phyloP scores from a whole-genome alignment of 495 filamentous ascomycete species.

The Talaromyces thailandensis region DNA sequence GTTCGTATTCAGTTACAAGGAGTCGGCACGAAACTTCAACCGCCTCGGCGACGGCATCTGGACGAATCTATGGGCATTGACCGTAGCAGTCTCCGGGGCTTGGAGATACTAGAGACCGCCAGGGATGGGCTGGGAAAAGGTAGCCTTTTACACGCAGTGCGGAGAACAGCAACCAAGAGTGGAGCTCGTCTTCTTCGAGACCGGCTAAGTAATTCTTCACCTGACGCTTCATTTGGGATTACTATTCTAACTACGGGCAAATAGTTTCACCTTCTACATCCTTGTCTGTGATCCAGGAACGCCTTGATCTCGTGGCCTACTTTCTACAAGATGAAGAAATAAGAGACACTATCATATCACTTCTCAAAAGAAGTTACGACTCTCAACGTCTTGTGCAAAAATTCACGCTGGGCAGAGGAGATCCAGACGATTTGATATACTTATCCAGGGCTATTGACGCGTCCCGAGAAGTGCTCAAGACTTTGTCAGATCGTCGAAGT shows the following conservation, averaged over 20 bases:
- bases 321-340: conserved; percentile 56
- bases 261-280: conserved; percentile 76
- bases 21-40: conserved; percentile 74
- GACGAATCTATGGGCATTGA: conserved; percentile 84
- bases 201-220: conserved; percentile 57
- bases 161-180: conserved; percentile 82
- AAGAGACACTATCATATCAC: conserved; percentile 52
- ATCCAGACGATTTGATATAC: conserved; percentile 82
- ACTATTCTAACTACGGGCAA: conserved; percentile 8
- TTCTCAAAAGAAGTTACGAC: conserved; percentile 75
- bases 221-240: background rate
- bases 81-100: conserved; percentile 75
- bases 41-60: conserved; percentile 61
- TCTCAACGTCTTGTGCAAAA: conserved; percentile 86
- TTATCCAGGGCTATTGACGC: conserved; percentile 75
- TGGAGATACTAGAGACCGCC: conserved; percentile 82
- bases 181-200: conserved; percentile 74
- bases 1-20: conserved; percentile 70
- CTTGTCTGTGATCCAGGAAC: conserved; percentile 63
- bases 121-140: conserved; percentile 66
- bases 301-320: conserved; percentile 72
- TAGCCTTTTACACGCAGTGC: conserved; percentile 80
- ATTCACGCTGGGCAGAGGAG: conserved; percentile 84
- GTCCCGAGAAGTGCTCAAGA: conserved; percentile 56
- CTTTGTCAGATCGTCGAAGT: conserved; percentile 21